Evolutionary conservation across 2,329 filamentous ascomycete species (phyloP), one percentile per base, ranked within the genome.

Genomic region (Aplosporella prunicola): DNA sequence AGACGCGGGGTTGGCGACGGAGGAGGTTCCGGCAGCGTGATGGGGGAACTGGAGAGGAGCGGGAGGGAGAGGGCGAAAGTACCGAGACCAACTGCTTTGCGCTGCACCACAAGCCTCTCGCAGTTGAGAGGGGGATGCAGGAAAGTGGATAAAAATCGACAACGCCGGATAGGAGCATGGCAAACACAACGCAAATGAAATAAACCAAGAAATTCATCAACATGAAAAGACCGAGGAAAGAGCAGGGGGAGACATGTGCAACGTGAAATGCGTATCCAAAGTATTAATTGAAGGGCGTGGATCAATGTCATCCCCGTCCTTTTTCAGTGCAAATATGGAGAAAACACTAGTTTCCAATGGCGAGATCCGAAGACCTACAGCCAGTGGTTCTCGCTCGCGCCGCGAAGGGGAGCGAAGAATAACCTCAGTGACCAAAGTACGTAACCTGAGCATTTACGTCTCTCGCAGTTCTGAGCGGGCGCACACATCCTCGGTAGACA

Each of bases 361-460:
- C 51, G 52, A 55, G 51, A 46, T 51, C 43, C 43, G 51, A 47
- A 55, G 58, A 59, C 52, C 61, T 51, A 58, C 60, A 56, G 55
- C 53, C 51, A 49, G 43, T 52, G 50, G 50, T 52, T 50, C n/a
- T n/a, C n/a, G n/a, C n/a, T 53, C 48, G 49, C 51, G 50, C 50
- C 8, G 26, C 34, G 13, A 22, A n/a, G 14, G 9, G 24, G 34
- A 20, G 34, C 26, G 20, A 17, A 33, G 31, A 33, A 48, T 42
- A 51, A 57, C 57, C 57, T 40, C 57, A 58, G 50, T 45, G 47
- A 49, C 49, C 57, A 59, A 51, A 41, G 44, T 58, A 55, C 56
- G 57, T 52, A 55, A 57, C 54, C 57, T 59, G 58, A 61, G 58
- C 58, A 53, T 57, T 62, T 62, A 61, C 57, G 55, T 60, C 53